Conservation (phyloP, 2,329 filamentous ascomycete genomes). For the Monosporascus sp. region DNA sequence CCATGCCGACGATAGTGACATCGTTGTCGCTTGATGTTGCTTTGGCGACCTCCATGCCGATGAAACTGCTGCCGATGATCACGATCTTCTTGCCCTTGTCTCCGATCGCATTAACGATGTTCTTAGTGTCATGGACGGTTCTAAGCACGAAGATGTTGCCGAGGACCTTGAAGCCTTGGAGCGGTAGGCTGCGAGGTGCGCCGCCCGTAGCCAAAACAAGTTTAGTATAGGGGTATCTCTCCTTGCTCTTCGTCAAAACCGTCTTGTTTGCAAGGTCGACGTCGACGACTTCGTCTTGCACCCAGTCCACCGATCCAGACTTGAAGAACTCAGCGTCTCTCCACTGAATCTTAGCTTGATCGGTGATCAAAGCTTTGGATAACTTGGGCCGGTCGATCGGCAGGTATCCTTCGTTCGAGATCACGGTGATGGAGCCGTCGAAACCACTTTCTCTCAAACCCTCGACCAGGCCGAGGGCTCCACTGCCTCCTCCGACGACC, state of each 20-base stretch:
- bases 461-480: conserved; percentile 75
- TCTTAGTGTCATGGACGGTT: conserved; percentile 68
- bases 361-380: conserved; percentile 85
- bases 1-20: conserved; percentile 86
- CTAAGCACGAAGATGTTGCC: conserved; percentile 84
- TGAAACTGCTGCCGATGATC: conserved; percentile 88
- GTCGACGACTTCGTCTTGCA: conserved; percentile 60
- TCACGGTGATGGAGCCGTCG: conserved; percentile 72
- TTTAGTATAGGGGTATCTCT: conserved; percentile 74
- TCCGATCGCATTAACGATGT: conserved; percentile 74
- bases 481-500: conserved; percentile 85
- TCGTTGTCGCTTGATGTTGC: conserved; percentile 73
- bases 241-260: conserved; percentile 69
- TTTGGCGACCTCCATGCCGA: conserved; percentile 96
- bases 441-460: conserved; percentile 78
- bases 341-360: conserved; percentile 72
- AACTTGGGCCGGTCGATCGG: conserved; percentile 94
- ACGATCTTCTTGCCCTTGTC: conserved; percentile 87
- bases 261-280: conserved; percentile 72
- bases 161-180: conserved; percentile 81
- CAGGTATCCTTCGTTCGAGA: conserved; percentile 77
- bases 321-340: conserved; percentile 75
- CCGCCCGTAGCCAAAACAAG: conserved; percentile 88
- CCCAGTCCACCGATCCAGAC: conserved; percentile 49
- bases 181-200: conserved; percentile 65